Evolutionary conservation across 192 early-diverging fungal genomes (phyloP), one percentile per base, ranked within the genome.

Genomic region (Coemansia sp.): DNA sequence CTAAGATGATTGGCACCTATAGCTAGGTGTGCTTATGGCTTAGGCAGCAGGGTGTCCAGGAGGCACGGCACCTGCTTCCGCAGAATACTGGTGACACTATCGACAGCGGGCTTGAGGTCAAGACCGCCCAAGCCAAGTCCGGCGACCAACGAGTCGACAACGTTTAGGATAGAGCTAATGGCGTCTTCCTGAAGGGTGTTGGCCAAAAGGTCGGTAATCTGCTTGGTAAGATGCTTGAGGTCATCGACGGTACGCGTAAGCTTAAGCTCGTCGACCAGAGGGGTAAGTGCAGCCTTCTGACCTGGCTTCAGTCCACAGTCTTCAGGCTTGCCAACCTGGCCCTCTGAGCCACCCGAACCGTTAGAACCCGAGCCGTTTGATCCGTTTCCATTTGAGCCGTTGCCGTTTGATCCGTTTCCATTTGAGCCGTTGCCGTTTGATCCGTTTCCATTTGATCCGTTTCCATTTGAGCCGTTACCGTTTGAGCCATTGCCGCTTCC

Each of bases 31-130:
- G 20, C 21, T 66, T 69, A 80, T 40, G 71, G 71, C 77, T 70
- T 71, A 42, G 77, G 77, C 47, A 80, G 65, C 26, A 80, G 71
- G 48, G 77, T 80, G 21, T 80, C 71, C 10, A 80, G 56, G 2
- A 80, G 57, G 77, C 77, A 80, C 25, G 77, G 77, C 47, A 80
- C 68, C 68, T 80, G 77, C 71, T 80, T 80, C 51, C 65, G 64
- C 10, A 80, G 67, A 25, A 80, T 80, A 68, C 77, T 80, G 28
- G 71, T 65, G 20, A 80, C 60, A 49, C 60, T 65, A 42, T 80
- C 77, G 4, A 80, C 52, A 22, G 77, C 64, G 36, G 77, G 68
- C 77, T 80, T 69, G n/a, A 80, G 71, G 62, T 80, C 53, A 21
- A 80, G 77, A 21, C 77, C 77, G 12, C 77, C 77, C 2, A 80